phyloP scores from a whole-genome alignment of 2,329 filamentous ascomycete genomes.

The Phaeophleospora eucalypticola region DNA sequence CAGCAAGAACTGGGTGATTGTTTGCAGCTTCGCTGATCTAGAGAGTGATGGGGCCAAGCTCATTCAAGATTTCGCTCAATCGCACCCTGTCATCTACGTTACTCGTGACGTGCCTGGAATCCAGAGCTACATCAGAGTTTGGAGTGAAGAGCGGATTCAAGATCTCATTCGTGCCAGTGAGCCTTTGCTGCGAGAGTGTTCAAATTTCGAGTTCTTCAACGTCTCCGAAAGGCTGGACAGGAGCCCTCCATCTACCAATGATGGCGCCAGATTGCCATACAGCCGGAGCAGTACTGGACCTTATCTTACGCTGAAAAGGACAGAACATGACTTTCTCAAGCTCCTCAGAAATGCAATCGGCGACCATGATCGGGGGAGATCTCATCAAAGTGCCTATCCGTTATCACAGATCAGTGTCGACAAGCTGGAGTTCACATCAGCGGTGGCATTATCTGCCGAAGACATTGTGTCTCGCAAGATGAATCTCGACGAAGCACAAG shows the following conservation, averaged over 20 bases:
- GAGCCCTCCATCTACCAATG: conserved; percentile 27
- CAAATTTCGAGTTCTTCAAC: conserved; percentile 75
- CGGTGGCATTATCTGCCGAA: conserved; percentile 58
- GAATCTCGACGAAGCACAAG: conserved; percentile 62
- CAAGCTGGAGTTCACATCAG: conserved; percentile 62
- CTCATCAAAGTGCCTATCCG: conserved; percentile 62
- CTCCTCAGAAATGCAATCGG: conserved; percentile 61
- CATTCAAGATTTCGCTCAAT: conserved; percentile 58
- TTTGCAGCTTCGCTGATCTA: conserved; percentile 66
- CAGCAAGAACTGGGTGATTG: conserved; percentile 60
- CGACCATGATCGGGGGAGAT: conserved; percentile 48
- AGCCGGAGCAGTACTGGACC: conserved; percentile 45
- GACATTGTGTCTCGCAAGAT: conserved; percentile 51
- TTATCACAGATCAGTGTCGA: conserved; percentile 59
- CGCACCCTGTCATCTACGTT: conserved; percentile 68
- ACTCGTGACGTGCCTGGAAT: conserved; percentile 63
- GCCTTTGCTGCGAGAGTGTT: conserved; percentile 60
- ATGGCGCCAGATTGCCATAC: conserved; percentile 14
- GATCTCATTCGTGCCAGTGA: conserved; percentile 57
- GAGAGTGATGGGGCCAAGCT: conserved; percentile 59
- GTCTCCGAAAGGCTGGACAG: conserved; percentile 52
- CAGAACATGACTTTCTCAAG: conserved; percentile 65
- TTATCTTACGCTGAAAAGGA: conserved; percentile 63
- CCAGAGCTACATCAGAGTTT: conserved; percentile 55
- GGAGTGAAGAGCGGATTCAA: conserved; percentile 53